Conservation (phyloP, 2,329 filamentous ascomycete genomes). For the Diaporthe sp. region DNA sequence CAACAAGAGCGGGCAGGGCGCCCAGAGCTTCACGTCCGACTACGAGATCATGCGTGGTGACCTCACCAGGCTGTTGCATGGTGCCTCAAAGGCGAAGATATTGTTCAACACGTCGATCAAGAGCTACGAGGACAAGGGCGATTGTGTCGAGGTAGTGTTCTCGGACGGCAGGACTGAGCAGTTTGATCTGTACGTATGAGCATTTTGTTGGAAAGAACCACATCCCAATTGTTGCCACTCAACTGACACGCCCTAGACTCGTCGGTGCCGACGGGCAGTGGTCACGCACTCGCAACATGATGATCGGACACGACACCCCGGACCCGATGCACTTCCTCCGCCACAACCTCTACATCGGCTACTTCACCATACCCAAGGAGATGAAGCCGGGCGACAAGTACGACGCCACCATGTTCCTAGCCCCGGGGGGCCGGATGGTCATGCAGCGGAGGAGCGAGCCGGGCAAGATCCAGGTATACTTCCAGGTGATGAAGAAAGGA, state of each 20-base stretch:
- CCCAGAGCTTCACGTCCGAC: conserved; percentile 65
- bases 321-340: conserved; percentile 47
- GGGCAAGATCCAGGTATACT: conserved; percentile 7
- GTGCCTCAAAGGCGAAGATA: conserved; percentile 51
- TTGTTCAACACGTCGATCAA: conserved; percentile 48
- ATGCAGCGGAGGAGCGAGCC: conserved; percentile 52
- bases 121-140: conserved; percentile 47
- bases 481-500: background rate
- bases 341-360: conserved; percentile 45
- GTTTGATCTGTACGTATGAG: conserved; percentile 58
- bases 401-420: conserved; percentile 40
- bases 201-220: background rate
- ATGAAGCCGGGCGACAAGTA: background rate
- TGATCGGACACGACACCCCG: conserved; percentile 49
- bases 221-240: background rate
- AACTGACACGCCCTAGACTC: conserved; percentile 44
- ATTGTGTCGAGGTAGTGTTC: conserved; percentile 52
- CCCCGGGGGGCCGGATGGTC: conserved; percentile 52
- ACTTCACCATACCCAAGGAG: conserved; percentile 33
- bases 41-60: conserved; percentile 73
- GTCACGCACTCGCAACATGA: conserved; percentile 60
- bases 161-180: conserved; percentile 56
- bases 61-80: conserved; percentile 63
- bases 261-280: conserved; percentile 68
- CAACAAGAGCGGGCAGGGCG: conserved; percentile 57